Base-by-base conservation (phyloP, 2,329 filamentous ascomycete species). In the Trichoderma arundinaceum region DNA sequence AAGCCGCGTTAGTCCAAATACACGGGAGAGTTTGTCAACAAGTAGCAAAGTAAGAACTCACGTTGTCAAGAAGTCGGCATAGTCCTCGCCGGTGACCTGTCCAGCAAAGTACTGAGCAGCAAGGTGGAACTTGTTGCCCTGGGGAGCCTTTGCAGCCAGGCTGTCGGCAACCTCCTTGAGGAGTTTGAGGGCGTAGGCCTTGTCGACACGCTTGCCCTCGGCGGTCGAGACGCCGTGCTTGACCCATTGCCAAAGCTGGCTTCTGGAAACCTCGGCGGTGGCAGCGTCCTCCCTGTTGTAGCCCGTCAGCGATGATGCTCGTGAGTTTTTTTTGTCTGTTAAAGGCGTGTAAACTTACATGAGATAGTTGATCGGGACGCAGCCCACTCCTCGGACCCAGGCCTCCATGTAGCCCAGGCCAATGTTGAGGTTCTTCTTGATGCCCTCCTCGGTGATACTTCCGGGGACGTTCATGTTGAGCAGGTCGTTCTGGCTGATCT, bases 391-490 rank as follows among this genome's bases (percentile, higher is more conserved):
- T 68, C 94, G 90, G 67, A 98, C 84, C 95, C 95, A 99, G 68
- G 92, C 95, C 81, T 99, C 95, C 94, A 98, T 99, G 82, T 99
- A 99, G 59, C 91, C 91, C 6, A 99, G 87, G 44, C 94, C 95
- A 71, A 99, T 98, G 81, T 93, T 94, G 70, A 99, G 84, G 83
- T 98, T 99, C 89, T 97, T 97, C 76, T 92, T 88, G 82, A 99
- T 97, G 65, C 95, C 95, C 5, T 90, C 92, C 79, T 98, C 94
- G 72, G 94, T 97, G 77, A 99, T 86, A 77, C 88, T 86, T 32
- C 95, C 95, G 7, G 94, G 93, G 1, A 98, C 91, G 74, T 98
- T 98, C 91, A 97, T 98, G 86, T 98, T 98, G 67, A 98, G 86
- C 61, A 99, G 86, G 75, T 98, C 95, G 74, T 95, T 96, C 74